Base-by-base conservation (phyloP, 768 basidiomycete genomes). In the Suillus ampliporus region DNA sequence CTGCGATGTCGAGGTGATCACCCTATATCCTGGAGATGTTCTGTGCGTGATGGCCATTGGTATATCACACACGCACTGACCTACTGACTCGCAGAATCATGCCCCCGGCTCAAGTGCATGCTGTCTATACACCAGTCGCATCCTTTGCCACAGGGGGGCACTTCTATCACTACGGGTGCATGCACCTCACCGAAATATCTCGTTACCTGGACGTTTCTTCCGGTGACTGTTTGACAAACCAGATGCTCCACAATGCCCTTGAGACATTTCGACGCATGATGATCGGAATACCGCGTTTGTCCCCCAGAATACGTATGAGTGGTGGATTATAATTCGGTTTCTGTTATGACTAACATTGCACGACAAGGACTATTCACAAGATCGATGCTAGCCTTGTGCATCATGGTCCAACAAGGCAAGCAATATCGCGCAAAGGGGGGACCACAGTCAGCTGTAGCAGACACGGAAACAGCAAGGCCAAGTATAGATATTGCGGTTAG, bases 121-220 rank as follows among this genome's bases (percentile, higher is more conserved):
- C 34, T 0, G 60, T 70, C 0, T 70, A 54, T 13, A 67, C 66
- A 0, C 64, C 62, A 1, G 48, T 63, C 1, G 63, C 57, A 1
- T 13, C 54, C 0, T 63, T 70, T 14, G 61, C 21, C 1, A 17
- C 26, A 0, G 64, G 69, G 0, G 60, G 69, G 0, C 60, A 68
- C 8, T 68, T 62, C n/a, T 68, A 35, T 10, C 23, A 17, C n/a
- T 65, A 64, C 7, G 34, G 26, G 15, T 37, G 53, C 23, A 28
- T 63, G 40, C 64, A 65, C 35, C 40, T 65, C 21, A 65, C 64
- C 2, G 63, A 63, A 15, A 3, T 63, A 1, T 31, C 63, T 8
- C 35, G 63, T 2, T 31, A 38, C 14, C 1, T 54, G 1, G 63
- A 62, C 21, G 15, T 34, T 2, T 17, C 5, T 2, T 14, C 13